Conservation (phyloP, 2,329 filamentous ascomycete species). For the Fusarium metavorans region DNA sequence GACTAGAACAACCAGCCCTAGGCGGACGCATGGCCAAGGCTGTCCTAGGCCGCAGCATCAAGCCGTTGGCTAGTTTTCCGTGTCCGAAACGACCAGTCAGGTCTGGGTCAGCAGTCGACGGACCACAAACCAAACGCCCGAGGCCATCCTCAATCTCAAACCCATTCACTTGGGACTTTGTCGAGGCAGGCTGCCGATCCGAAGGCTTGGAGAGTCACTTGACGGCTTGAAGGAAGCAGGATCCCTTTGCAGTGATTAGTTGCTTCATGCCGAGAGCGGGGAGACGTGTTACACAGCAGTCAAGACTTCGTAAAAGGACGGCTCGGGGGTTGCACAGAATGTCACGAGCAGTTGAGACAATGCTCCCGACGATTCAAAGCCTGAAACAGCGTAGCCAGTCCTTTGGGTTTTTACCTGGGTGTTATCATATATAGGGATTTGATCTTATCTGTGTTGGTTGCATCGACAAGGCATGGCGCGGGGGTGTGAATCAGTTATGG, state of each 20-base stretch:
- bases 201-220: constrained; percentile 18
- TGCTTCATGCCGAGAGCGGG: constrained; percentile 12
- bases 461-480: constrained; percentile 6
- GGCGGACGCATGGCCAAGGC: constrained; percentile 23
- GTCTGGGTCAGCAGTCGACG: constrained; percentile 4
- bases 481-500: neutral
- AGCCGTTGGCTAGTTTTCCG: constrained; percentile 16
- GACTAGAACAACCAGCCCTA: constrained; percentile 1
- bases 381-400: constrained; percentile 21
- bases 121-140: neutral
- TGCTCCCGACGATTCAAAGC: constrained; percentile 3
- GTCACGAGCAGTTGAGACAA: constrained; percentile 32
- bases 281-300: constrained; percentile 16
- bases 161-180: constrained; percentile 2
- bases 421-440: constrained; percentile 4
- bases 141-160: constrained; percentile 17
- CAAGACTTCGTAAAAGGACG: constrained; percentile 6
- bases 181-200: constrained; percentile 24
- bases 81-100: constrained; percentile 5
- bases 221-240: constrained; percentile 1
- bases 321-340: constrained; percentile 10
- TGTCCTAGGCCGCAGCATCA: constrained; percentile 31
- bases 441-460: neutral
- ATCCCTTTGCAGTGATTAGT: constrained; percentile 15
- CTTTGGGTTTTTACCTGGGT: constrained; percentile 14